Percentiles rank a stretch among this genome's conserved stretches.
Conservation (phyloP, 2,329 filamentous ascomycete genomes). For the Fonsecaea pedrosoi region DNA sequence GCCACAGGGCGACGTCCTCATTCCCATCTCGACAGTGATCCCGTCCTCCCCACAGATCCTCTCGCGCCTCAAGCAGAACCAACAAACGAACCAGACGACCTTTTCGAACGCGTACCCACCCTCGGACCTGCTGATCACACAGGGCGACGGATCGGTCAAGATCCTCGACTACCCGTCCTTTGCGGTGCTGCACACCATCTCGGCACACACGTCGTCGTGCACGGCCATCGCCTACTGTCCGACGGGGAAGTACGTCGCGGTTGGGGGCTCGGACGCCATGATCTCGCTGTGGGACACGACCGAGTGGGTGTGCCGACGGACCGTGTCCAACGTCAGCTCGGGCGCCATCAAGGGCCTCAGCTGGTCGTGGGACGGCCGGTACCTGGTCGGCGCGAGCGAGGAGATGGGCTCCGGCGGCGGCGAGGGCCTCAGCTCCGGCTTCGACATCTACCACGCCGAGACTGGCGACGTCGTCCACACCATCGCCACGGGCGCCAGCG, state of each 20-base stretch:
- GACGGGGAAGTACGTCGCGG: constrained; percentile 56
- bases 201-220: constrained; percentile 58
- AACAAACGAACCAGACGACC: constrained; percentile 57
- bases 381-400: constrained; percentile 56
- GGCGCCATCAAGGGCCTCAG: constrained; percentile 56
- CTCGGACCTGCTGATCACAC: constrained; percentile 60
- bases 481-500: constrained; percentile 50
- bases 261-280: constrained; percentile 57
- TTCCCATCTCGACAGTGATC: constrained; percentile 53
- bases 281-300: constrained; percentile 60
- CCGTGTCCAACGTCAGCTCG: constrained; percentile 52
- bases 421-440: constrained; percentile 44
- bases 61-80: constrained; percentile 51
- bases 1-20: constrained; percentile 54
- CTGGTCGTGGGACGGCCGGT: constrained; percentile 59
- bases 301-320: constrained; percentile 59
- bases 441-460: constrained; percentile 60
- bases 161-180: constrained; percentile 57
- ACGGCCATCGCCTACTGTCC: constrained; percentile 55
- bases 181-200: constrained; percentile 52
- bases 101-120: constrained; percentile 55
- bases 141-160: constrained; percentile 57
- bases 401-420: constrained; percentile 51
- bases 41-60: constrained; percentile 50
- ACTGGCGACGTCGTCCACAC: constrained; percentile 57